phyloP scores from a whole-genome alignment of 108 stramenopile species.

The Seminavis robusta region DNA sequence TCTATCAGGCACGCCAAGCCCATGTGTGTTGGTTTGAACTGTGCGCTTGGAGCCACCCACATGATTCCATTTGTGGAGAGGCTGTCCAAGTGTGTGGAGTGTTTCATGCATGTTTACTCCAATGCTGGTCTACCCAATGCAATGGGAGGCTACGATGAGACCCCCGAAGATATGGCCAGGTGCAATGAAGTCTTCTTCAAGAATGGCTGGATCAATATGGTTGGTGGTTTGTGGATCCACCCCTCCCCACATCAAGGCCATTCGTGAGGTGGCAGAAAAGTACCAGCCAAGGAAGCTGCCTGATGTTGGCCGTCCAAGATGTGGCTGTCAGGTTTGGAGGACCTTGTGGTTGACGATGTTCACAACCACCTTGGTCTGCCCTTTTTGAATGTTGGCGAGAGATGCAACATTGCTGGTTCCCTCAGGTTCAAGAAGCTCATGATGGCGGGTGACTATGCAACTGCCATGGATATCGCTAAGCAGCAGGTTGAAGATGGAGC shows the following conservation, averaged over 20 bases:
- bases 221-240: constrained; percentile 99
- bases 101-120: constrained; percentile 96
- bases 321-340: constrained; percentile 97
- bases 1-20: constrained; percentile 97
- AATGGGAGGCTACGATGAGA: constrained; percentile 99
- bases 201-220: constrained; percentile 96
- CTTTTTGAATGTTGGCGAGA: constrained; percentile 96
- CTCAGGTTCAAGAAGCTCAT: constrained; percentile 96
- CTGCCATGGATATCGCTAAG: constrained; percentile 98
- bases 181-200: constrained; percentile 91
- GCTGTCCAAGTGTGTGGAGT: constrained; percentile 88
- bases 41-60: constrained; percentile 95
- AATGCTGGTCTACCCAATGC: constrained; percentile 99
- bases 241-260: constrained; percentile 92
- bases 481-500: constrained; percentile 98
- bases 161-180: constrained; percentile 91
- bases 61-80: constrained; percentile 96
- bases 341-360: constrained; percentile 87
- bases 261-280: constrained; percentile 54
- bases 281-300: constrained; percentile 82
- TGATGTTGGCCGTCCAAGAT: constrained; percentile 85
- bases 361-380: constrained; percentile 92
- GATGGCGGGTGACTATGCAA: constrained; percentile 92
- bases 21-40: constrained; percentile 98
- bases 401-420: constrained; percentile 96